Evolutionary conservation across 2,329 filamentous ascomycete genomes (phyloP), one percentile per base, ranked within the genome.

Genomic region (Zasmidium cellare): DNA sequence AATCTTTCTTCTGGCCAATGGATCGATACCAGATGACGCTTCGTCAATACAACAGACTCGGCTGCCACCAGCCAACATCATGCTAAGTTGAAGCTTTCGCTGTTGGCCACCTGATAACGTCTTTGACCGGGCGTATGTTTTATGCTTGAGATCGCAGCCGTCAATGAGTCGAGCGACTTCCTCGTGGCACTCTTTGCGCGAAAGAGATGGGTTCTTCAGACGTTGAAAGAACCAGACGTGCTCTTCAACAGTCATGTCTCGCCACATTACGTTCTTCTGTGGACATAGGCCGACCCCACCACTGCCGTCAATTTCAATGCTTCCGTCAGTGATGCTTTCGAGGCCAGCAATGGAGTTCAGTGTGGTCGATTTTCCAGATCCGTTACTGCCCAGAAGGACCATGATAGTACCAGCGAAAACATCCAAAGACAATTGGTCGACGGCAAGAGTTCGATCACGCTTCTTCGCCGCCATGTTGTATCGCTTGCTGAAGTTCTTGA

Each of bases 261-360:
- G 89, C 92, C 92, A 97, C 28, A 97, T 82, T 5, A 97, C 92
- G 67, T 97, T 97, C 79, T 93, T 92, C 72, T 97, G 92, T 0
- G 92, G 92, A 56, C 91, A 93, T 45, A 96, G 87, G 14, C 92
- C 92, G 19, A 97, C 82, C 0, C 90, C 91, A 9, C 90, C 90
- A 9, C 85, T 87, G 0, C 87, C 87, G 63, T 92, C 87, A 47
- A 96, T 87, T 22, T 84, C 84, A 64, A 97, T 94, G 2, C 81
- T 81, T 2, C 92, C 92, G 57, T 83, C 85, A 0, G 90, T 91
- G 20, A 93, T 81, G 46, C 84, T 89, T 66, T 88, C 91, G 51
- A 93, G 82, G 2, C 92, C 92, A 11, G 91, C 89, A 63, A 97
- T 92, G 5, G 89, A 88, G 69, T 96, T 91, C 3, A 97, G 81